Percentiles rank a stretch among this genome's conserved stretches.
phyloP scores from a whole-genome alignment of 345 rosid species.

The Turnera subulata region DNA sequence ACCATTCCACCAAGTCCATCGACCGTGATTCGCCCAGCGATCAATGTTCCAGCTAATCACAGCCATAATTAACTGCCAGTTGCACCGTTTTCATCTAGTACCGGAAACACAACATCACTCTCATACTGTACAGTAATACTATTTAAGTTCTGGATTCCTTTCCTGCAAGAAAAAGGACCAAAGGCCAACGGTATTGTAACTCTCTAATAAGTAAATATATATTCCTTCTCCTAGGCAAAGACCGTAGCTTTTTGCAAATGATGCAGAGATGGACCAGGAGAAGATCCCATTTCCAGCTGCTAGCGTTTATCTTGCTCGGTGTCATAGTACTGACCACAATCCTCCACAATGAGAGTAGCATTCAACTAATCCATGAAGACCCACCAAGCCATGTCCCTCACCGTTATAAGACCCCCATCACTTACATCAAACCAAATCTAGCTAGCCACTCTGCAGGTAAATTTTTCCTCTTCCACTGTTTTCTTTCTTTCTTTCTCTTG shows the following conservation, averaged over 20 bases:
- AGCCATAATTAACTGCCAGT: not conserved
- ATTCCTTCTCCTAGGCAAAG: not conserved
- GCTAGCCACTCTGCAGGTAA: slow-evolving; percentile 34
- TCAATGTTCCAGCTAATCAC: not conserved
- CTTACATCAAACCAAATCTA: slow-evolving; percentile 58
- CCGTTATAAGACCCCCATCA: slow-evolving; percentile 19
- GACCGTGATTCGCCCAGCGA: not conserved
- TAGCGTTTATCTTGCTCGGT: slow-evolving; percentile 38
- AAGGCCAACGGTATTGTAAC: too few relatives aligned
- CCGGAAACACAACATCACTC: not conserved
- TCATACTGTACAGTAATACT: not conserved
- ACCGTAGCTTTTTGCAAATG: too few relatives aligned
- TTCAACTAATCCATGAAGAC: slow-evolving; percentile 47
- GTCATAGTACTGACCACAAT: slow-evolving; percentile 38
- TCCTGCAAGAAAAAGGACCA: too few relatives aligned
- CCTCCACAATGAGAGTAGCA: slow-evolving; percentile 55
- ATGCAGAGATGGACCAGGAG: slow-evolving; percentile 74
- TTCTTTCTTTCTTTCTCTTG: not conserved
- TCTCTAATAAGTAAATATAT: too few relatives aligned
- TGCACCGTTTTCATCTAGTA: not conserved
- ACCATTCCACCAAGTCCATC: too few relatives aligned
- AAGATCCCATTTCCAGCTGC: slow-evolving; percentile 58
- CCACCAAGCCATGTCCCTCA: slow-evolving; percentile 24
- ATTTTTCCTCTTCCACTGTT: slow-evolving; percentile 1
- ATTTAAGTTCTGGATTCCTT: too few relatives aligned